These are phyloP conservation scores for Teratosphaeria nubilosa DNA, from an alignment of 2,329 filamentous ascomycete genomes.

Conservation along the genomic window DNA sequence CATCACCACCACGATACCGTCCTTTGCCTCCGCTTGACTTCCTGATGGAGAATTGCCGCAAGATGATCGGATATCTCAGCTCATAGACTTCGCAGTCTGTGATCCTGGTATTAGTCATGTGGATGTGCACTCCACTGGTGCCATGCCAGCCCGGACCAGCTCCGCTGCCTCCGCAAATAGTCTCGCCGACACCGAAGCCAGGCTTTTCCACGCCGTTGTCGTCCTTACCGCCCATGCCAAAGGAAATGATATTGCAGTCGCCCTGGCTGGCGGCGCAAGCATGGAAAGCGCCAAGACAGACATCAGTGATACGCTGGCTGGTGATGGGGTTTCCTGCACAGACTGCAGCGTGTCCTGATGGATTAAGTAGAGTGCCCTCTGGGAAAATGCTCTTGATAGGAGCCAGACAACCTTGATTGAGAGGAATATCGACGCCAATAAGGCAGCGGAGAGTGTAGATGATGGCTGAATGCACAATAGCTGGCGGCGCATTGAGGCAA, in stretches of 20 bases:
- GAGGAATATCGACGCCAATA: conserved; percentile 32
- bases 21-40: conserved; percentile 23
- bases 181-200: conserved; percentile 28
- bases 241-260: conserved; percentile 23
- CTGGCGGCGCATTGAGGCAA: conserved; percentile 28
- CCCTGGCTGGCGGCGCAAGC: conserved; percentile 24
- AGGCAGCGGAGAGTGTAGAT: conserved; percentile 25
- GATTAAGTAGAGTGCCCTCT: conserved; percentile 21
- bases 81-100: conserved; percentile 28
- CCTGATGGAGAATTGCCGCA: conserved; percentile 24
- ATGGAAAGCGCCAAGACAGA: conserved; percentile 23
- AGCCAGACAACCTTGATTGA: conserved; percentile 34
- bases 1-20: conserved; percentile 22
- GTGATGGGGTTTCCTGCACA: conserved; percentile 24
- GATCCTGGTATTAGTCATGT: conserved; percentile 30
- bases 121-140: conserved; percentile 23
- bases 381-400: conserved; percentile 21
- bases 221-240: conserved; percentile 19
- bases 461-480: conserved; percentile 29
- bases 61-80: conserved; percentile 26
- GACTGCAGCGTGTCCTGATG: conserved; percentile 19
- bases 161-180: conserved; percentile 27
- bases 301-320: conserved; percentile 24
- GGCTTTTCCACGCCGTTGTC: conserved; percentile 10
- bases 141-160: conserved; percentile 26